Conservation (phyloP, 2,329 filamentous ascomycete genomes). For the Verticillium tricorpus region DNA sequence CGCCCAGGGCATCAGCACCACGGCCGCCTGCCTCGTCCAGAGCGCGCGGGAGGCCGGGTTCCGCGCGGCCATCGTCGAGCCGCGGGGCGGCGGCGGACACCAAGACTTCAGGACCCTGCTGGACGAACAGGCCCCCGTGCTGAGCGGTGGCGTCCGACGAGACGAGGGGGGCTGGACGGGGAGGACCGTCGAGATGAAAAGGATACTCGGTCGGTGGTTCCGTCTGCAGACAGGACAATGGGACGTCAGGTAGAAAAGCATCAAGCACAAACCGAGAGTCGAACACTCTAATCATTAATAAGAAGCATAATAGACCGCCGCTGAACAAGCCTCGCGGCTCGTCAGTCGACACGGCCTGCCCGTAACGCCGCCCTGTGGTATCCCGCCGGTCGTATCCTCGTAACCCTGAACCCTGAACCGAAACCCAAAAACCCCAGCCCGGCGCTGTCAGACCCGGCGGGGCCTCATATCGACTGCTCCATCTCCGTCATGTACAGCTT, state of each 20-base stretch:
- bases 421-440: neutral
- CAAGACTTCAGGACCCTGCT: constrained; percentile 33
- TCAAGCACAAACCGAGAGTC: neutral
- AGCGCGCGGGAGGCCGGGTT: constrained; percentile 44
- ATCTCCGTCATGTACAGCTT: constrained; percentile 98
- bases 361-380: constrained; percentile 38
- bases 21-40: constrained; percentile 60
- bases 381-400: constrained; percentile 16
- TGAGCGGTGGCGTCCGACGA: constrained; percentile 51
- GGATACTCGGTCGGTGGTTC: constrained; percentile 64
- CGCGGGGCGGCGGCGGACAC: constrained; percentile 21
- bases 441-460: constrained; percentile 12
- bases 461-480: constrained; percentile 71
- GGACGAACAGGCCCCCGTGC: constrained; percentile 53
- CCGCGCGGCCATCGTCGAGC: constrained; percentile 43
- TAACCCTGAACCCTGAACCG: constrained; percentile 2
- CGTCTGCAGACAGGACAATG: constrained; percentile 37
- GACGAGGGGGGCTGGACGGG: constrained; percentile 53
- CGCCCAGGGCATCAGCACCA: constrained; percentile 64
- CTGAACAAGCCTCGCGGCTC: neutral
- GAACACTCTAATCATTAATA: neutral
- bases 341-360: constrained; percentile 13
- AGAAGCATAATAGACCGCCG: neutral
- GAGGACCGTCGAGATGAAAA: constrained; percentile 51
- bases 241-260: constrained; percentile 15